Evolutionary conservation across 192 early-diverging fungal species (phyloP).

Genomic region (Rhizophagus clarus): DNA sequence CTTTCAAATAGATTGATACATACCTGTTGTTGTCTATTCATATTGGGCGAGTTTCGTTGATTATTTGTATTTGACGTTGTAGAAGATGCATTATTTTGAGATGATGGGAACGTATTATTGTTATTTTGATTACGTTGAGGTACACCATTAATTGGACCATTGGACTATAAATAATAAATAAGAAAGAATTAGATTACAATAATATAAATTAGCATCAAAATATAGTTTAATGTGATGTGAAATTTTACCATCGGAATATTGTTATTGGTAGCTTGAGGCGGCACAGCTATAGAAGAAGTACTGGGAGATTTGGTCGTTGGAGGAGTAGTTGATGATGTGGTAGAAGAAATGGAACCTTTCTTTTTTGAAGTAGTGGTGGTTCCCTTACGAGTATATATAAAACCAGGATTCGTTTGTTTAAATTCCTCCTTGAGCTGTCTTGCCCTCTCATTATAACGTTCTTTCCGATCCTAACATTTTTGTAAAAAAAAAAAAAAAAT

Average conservation of each 20-base stretch:
- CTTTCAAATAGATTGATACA: neutral
- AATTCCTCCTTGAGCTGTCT: constrained; percentile 65
- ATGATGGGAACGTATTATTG: neutral
- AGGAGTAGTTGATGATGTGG: neutral
- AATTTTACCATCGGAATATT: neutral
- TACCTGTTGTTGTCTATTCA: neutral
- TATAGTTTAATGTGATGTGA: neutral
- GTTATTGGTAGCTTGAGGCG: neutral
- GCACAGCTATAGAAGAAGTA: constrained; percentile 4
- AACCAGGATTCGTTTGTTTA: constrained; percentile 54
- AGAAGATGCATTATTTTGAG: neutral
- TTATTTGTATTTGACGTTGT: neutral
- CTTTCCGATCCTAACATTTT: constrained; percentile 51
- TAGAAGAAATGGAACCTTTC: constrained; percentile 19
- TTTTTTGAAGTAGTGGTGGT: constrained; percentile 36
- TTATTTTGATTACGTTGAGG: neutral
- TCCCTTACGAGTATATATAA: constrained; percentile 57
- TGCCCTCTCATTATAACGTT: constrained; percentile 56
- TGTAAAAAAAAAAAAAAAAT: neutral
- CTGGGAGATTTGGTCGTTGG: neutral
- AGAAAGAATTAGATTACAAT: neutral
- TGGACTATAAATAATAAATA: neutral
- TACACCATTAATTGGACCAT: constrained; percentile 11
- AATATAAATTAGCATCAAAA: neutral
- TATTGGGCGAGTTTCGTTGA: neutral